Evolutionary conservation across 306 rosid species (phyloP).

Genomic region (Cicer arietinum): DNA sequence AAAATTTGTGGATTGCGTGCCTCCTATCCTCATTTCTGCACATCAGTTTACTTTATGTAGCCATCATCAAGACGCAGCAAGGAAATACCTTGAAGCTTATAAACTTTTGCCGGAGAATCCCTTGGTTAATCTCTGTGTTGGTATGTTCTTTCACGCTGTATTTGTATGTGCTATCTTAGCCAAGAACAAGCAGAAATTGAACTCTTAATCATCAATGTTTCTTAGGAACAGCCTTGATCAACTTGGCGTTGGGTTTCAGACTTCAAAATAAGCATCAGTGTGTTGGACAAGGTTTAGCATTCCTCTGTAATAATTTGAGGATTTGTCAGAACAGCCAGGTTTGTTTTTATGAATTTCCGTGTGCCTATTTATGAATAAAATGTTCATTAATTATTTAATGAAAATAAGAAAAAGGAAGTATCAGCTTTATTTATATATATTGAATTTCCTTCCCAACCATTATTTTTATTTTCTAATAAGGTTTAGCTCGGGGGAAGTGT

Average conservation of each 20-base stretch:
- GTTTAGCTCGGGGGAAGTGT: too few relatives aligned
- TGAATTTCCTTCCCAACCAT: not conserved
- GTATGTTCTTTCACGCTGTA: constrained; percentile 50
- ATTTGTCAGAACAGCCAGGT: constrained; percentile 83
- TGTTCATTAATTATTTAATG: constrained; percentile 11
- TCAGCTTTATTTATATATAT: constrained; percentile 2
- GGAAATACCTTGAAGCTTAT: constrained; percentile 91
- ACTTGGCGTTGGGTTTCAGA: constrained; percentile 81
- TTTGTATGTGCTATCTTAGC: constrained; percentile 14
- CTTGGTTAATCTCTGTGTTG: constrained; percentile 84
- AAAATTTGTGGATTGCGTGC: constrained; percentile 72
- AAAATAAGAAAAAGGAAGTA: constrained; percentile 9
- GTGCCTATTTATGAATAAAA: constrained; percentile 28
- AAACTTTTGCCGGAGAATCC: constrained; percentile 75
- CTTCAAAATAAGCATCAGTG: constrained; percentile 93
- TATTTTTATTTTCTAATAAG: too few relatives aligned
- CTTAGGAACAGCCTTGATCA: constrained; percentile 83
- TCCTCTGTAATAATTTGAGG: constrained; percentile 75
- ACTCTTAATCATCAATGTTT: constrained; percentile 9
- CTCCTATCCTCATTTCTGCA: constrained; percentile 77
- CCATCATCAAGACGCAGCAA: constrained; percentile 91
- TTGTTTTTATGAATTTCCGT: constrained; percentile 39
- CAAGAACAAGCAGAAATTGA: constrained; percentile 32
- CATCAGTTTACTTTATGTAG: constrained; percentile 74
- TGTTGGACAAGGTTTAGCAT: constrained; percentile 84